Base-by-base conservation (phyloP, 371 early-diverging fungal genomes). In the Syncephalis fuscata region DNA sequence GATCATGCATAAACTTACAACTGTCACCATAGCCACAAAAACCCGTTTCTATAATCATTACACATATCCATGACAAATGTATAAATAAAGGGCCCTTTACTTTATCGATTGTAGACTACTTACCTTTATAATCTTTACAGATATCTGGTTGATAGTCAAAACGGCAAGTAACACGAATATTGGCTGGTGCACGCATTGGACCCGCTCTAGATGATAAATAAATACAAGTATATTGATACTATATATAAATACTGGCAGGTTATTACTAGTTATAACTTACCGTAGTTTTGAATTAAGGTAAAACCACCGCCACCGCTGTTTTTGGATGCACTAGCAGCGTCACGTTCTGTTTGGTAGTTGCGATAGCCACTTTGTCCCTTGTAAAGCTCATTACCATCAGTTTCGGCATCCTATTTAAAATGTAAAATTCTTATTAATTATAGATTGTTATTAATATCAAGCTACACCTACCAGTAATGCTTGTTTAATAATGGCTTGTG, bases 91-190 rank as follows among this genome's bases (percentile, higher is more conserved):
- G 14, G 9, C 32, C 22, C 3, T 49, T n/a, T 16, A 25, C 9
- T 14, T 19, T 24, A 23, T 25, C 39, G 7, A 1, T 17, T 27
- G 39, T 14, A 44, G 10, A 25, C 8, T 23, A 32, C 4, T 9
- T 71, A 67, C 82, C 82, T 66, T 94, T 94, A 66, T 93, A 97
- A 69, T 97, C 97, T 66, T 97, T 97, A 73, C 97, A 97, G 24
- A 97, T 70, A 53, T 92, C 92, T n/a, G 91, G 92, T 60, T 91
- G 89, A 65, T 94, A 97, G 65, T 97, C 98, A 52, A 94, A 84
- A 9, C 86, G 74, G 43, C 71, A 73, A 3, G 88, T 87, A 0
- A 91, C 80, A 45, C 95, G 74, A 39, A 94, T 68, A 57, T 91
- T 82, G 14, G 85, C 63, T 15, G 87, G 75, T 1, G 82, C 92